These are phyloP conservation scores for Cymbidium sinense DNA, from an alignment of 106 monocot genomes.

Conservation along the genomic window DNA sequence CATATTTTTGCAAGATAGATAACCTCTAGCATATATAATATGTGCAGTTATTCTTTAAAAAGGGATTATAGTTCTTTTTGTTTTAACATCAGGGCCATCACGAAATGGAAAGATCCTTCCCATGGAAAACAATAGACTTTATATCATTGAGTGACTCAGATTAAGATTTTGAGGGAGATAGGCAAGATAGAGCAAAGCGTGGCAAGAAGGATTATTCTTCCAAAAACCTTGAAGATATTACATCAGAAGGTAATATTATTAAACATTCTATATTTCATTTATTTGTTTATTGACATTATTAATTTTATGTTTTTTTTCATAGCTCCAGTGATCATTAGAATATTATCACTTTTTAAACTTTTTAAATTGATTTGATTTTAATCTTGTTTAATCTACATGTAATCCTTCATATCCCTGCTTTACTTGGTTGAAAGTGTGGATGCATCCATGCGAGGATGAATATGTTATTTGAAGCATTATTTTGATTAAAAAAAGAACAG, in stretches of 20 bases:
- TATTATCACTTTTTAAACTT: not conserved
- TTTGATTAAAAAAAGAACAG: too few species aligned
- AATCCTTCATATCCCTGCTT: too few species aligned
- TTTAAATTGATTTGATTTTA: not conserved
- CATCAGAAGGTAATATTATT: slow-evolving; percentile 28
- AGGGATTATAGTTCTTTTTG: not conserved
- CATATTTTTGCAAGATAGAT: not conserved
- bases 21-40: not conserved
- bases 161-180: slow-evolving; percentile 46
- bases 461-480: too few species aligned
- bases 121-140: slow-evolving; percentile 20
- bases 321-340: not conserved
- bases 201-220: slow-evolving; percentile 15
- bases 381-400: not conserved
- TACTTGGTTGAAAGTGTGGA: too few species aligned
- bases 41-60: not conserved
- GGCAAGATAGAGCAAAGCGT: not conserved
- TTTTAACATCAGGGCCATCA: slow-evolving; percentile 6
- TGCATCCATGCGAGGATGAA: too few species aligned
- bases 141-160: slow-evolving; percentile 46
- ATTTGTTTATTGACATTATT: not conserved
- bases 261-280: not conserved
- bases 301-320: not conserved
- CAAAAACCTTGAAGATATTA: slow-evolving; percentile 22
- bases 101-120: slow-evolving; percentile 48